Evolutionary conservation across 202 grass and related monocot species (phyloP), one percentile per base, ranked within the genome.

Genomic region (Cymbopogon flexuosus): DNA sequence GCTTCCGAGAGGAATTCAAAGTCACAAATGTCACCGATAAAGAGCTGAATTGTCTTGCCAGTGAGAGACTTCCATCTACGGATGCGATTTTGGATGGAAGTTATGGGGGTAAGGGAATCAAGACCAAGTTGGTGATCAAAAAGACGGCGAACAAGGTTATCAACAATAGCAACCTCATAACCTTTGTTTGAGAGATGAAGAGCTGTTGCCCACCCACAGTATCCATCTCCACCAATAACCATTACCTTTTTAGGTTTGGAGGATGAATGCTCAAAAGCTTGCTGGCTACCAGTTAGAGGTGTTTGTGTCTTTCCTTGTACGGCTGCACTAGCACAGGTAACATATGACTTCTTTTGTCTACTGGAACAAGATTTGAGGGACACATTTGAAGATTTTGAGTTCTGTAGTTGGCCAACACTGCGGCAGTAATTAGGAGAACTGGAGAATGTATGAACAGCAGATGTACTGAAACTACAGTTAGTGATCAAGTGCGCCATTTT

Each of bases 141-240:
- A 58, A 86, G 91, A 49, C 91, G 94, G 0, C 94, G 86, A 14
- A 97, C 86, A 86, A 97, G 88, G 57, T 85, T 97, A 67, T 97
- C 94, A 5, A 97, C 87, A 76, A 97, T 85, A 42, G 94, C 91
- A 56, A 97, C 94, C 68, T 94, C 94, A n/a, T 97, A 94, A 52
- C 94, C 94, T 88, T 92, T 97, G 77, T 92, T 97, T 19, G 94
- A 97, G 66, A 97, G 91, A 81, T 94, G 88, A 85, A 97, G 89
- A 52, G 91, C 91, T 49, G 91, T 97, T 70, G 91, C 91, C 94
- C 94, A 97, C 29, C 94, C 94, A 31, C 94, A 97, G 68, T 97
- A 97, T 5, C 94, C 94, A 90, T 97, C 94, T 72, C 94, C 94
- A 65, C 94, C 94, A 22, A 97, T 97, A 72, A 97, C 84, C 94